Evolutionary conservation across 805 yeast genomes (phyloP), one percentile per base, ranked within the genome.

Genomic region (Tetrapisispora phaffii): DNA sequence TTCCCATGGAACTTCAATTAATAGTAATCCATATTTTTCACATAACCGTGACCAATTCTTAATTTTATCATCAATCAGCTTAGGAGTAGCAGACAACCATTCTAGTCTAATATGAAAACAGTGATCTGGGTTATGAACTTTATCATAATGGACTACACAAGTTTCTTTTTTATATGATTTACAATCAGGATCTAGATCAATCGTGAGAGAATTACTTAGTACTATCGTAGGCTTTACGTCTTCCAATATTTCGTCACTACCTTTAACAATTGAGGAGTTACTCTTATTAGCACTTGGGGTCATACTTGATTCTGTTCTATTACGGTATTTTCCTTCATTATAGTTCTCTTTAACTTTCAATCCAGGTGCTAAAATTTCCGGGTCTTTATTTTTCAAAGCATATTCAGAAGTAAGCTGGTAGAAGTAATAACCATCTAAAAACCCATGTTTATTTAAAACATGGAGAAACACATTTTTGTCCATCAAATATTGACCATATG

Each of bases 361-460:
- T 22, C 13, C 20, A 7, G 15, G 12, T 22, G 31, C 2, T 4
- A 19, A 2, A 16, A 3, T 26, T 9, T 34, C 38, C 16, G 9
- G 13, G 20, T 31, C 13, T 15, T 40, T 40, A 2, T 13, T 7
- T 13, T 42, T 31, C 9, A 28, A 12, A 12, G 68, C 62, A 50
- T 72, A 83, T 26, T 80, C 82, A 0, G 76, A 75, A 19, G 71
- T 72, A 42, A 89, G 62, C 54, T 77, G 80, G 57, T 90, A 90
- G 62, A 90, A 90, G 59, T 88, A 90, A 57, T 93, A 89, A 0
- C 98, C 98, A 65, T 90, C 95, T 43, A 88, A 65, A 54, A 93
- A 86, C 2, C 83, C 78, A 59, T 90, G 97, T 29, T 90, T 73
- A 38, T 77, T 71, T 48, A 84, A 86, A 19, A 87, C 96, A 57